Evolutionary conservation across 805 yeast species (phyloP).

Genomic region (Candida namnaoensis): DNA sequence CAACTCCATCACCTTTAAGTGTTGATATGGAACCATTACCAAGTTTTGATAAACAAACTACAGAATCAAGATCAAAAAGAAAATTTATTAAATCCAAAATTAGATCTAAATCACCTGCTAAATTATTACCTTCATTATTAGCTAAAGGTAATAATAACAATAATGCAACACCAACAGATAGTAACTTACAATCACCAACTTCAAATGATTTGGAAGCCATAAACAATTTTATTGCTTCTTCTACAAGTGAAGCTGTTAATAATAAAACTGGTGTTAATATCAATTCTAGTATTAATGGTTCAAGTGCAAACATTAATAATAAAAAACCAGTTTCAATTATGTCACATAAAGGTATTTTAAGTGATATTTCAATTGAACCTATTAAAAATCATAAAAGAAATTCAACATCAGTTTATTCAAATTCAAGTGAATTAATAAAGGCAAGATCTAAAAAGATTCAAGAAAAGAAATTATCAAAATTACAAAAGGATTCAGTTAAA

Average conservation of each 20-base stretch:
- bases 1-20: neutral
- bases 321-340: neutral
- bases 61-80: constrained; percentile 6
- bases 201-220: no score
- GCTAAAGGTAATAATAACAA: neutral
- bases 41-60: neutral
- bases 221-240: no score
- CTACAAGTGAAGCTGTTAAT: no score
- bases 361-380: constrained; percentile 16
- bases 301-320: no score
- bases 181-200: no score
- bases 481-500: neutral
- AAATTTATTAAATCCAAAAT: constrained; percentile 10
- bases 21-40: neutral
- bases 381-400: neutral
- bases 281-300: no score
- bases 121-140: neutral
- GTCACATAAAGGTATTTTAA: constrained; percentile 1
- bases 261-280: no score
- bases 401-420: neutral
- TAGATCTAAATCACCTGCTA: constrained; percentile 12
- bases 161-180: neutral
- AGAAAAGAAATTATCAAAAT: neutral
- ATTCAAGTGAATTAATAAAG: neutral
- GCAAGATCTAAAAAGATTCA: neutral